Conservation (phyloP, 2,329 filamentous ascomycete species). For the Pestalotiopsis sp. region DNA sequence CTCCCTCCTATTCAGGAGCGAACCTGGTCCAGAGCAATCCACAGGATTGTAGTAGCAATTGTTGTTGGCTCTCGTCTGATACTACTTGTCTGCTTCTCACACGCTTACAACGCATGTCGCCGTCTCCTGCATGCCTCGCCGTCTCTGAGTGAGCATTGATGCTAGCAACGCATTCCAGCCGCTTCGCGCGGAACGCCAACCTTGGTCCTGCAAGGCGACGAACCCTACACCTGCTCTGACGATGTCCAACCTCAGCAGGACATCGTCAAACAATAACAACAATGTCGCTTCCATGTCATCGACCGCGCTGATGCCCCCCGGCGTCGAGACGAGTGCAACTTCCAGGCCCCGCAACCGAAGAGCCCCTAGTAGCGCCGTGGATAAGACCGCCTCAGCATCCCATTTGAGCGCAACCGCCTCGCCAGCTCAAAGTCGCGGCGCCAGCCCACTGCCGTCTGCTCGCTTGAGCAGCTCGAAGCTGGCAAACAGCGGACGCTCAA, state of each 20-base stretch:
- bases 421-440: conserved; percentile 42
- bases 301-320: conserved; percentile 44
- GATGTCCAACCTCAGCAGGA: conserved; percentile 29
- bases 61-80: not conserved
- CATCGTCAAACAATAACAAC: conserved; percentile 20
- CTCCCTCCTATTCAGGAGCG: not conserved
- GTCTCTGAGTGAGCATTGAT: conserved; percentile 24
- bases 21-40: not conserved
- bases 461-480: conserved; percentile 34
- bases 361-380: conserved; percentile 31
- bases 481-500: conserved; percentile 26
- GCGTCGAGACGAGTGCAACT: conserved; percentile 41
- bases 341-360: conserved; percentile 55
- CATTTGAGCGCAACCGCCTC: conserved; percentile 39
- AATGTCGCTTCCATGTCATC: conserved; percentile 42
- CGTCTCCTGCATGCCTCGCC: conserved; percentile 7
- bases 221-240: conserved; percentile 16
- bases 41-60: not conserved
- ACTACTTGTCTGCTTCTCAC: not conserved
- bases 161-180: conserved; percentile 21
- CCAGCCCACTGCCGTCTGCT: conserved; percentile 50
- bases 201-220: conserved; percentile 13
- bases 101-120: not conserved
- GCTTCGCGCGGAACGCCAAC: conserved; percentile 27
- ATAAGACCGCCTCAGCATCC: conserved; percentile 27